phyloP scores from a whole-genome alignment of 768 basidiomycete genomes.

The Pulveroboletus sp. region DNA sequence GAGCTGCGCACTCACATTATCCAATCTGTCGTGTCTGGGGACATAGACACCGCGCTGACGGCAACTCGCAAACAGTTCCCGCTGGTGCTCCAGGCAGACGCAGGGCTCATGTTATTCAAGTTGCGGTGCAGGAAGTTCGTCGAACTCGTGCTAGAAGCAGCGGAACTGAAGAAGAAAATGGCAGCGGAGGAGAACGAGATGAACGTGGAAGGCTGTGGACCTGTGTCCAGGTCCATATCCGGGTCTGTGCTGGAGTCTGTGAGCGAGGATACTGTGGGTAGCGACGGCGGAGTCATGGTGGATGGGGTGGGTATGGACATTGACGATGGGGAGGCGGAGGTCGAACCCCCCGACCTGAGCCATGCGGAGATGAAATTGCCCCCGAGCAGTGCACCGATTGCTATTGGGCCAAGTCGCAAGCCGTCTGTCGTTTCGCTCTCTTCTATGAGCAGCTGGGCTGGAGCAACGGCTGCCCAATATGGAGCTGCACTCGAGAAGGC shows the following conservation, averaged over 20 bases:
- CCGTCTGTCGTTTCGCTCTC: slow-evolving; percentile 28
- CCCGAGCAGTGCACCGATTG: slow-evolving; percentile 26
- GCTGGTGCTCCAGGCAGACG: slow-evolving; percentile 59
- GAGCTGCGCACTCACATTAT: slow-evolving; percentile 69
- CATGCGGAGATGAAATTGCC: slow-evolving; percentile 12
- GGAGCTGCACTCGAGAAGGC: slow-evolving; percentile 61
- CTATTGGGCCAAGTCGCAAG: slow-evolving; percentile 29
- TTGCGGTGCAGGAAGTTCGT: slow-evolving; percentile 82
- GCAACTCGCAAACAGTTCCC: slow-evolving; percentile 58
- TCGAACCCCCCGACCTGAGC: slow-evolving; percentile 16
- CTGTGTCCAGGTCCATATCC: slow-evolving; percentile 23
- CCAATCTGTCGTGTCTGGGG: slow-evolving; percentile 60
- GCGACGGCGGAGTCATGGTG: slow-evolving; percentile 41
- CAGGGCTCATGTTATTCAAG: slow-evolving; percentile 73
- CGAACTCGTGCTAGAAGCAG: slow-evolving; percentile 70
- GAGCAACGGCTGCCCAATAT: slow-evolving; percentile 37
- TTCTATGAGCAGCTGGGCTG: slow-evolving; percentile 21
- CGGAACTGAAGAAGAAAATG: slow-evolving; percentile 64
- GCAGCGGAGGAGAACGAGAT: slow-evolving; percentile 37
- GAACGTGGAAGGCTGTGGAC: slow-evolving; percentile 26
- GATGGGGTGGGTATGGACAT: slow-evolving; percentile 60
- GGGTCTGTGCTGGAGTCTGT: slow-evolving; percentile 26
- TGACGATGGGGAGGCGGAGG: slow-evolving; percentile 33
- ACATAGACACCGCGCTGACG: slow-evolving; percentile 64
- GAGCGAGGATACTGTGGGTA: slow-evolving; percentile 34